A percentile compares a stretch with the other conserved stretches of the same genome.
phyloP scores from a whole-genome alignment of 805 yeast species.

The Metschnikowia cerradonensis region DNA sequence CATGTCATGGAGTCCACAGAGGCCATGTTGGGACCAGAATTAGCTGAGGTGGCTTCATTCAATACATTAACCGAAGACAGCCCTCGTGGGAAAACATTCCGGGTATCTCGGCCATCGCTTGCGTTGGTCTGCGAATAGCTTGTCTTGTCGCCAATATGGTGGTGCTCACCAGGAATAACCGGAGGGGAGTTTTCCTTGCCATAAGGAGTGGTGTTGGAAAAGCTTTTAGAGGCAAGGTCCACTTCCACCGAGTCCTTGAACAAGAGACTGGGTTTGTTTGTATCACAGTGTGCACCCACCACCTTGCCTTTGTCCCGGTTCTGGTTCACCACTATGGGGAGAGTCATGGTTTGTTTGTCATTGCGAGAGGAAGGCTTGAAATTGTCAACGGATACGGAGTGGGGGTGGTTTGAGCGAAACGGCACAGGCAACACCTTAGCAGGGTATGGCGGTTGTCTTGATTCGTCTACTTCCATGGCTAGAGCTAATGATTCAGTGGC shows the following conservation, averaged over 20 bases:
- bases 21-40: background rate
- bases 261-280: background rate
- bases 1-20: background rate
- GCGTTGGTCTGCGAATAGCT: background rate
- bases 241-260: background rate
- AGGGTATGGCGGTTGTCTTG: background rate
- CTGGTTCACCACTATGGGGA: background rate
- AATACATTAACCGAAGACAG: background rate
- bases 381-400: background rate
- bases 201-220: background rate
- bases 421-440: background rate
- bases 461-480: background rate
- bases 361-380: background rate
- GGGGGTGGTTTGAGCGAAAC: background rate
- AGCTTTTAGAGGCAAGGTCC: background rate
- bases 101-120: background rate
- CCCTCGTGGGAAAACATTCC: background rate
- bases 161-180: background rate
- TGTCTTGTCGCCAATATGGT: background rate
- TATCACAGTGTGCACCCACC: background rate
- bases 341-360: constrained; percentile 1
- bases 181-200: background rate
- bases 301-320: background rate
- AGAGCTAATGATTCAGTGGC: background rate
- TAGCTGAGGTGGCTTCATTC: background rate